These are phyloP conservation scores for Carex arenaria DNA, from an alignment of 202 grass and related monocot genomes.

Conservation along the genomic window DNA sequence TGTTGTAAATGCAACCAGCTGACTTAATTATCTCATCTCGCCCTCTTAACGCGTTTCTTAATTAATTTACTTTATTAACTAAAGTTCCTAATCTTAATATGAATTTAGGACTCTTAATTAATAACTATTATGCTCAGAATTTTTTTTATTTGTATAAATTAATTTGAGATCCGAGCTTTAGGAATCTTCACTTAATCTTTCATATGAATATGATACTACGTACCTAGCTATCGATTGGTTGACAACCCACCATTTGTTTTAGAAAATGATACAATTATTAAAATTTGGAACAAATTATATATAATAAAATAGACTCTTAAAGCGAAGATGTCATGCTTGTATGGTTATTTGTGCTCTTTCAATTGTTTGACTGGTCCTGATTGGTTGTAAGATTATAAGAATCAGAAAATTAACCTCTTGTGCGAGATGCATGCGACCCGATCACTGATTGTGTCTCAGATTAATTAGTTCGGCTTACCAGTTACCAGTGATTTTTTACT, in stretches of 20 bases:
- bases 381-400: constrained; percentile 11
- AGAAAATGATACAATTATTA: background rate
- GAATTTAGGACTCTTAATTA: background rate
- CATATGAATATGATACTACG: background rate
- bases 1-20: too few species aligned
- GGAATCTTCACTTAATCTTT: background rate
- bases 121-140: too few species aligned
- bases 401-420: background rate
- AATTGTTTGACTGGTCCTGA: constrained; percentile 10
- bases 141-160: background rate
- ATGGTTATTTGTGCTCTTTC: constrained; percentile 8
- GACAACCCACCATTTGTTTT: background rate
- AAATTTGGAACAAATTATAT: background rate
- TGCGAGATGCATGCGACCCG: background rate
- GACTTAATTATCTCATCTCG: too few species aligned
- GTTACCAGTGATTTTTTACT: background rate
- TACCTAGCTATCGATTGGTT: background rate
- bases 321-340: background rate
- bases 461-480: background rate
- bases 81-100: too few species aligned
- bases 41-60: too few species aligned
- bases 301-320: background rate
- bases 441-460: constrained; percentile 17
- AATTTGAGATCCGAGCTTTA: constrained; percentile 18
- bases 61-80: too few species aligned